phyloP scores from a whole-genome alignment of 352 stramenopile species.

The Phytophthora brassicae region DNA sequence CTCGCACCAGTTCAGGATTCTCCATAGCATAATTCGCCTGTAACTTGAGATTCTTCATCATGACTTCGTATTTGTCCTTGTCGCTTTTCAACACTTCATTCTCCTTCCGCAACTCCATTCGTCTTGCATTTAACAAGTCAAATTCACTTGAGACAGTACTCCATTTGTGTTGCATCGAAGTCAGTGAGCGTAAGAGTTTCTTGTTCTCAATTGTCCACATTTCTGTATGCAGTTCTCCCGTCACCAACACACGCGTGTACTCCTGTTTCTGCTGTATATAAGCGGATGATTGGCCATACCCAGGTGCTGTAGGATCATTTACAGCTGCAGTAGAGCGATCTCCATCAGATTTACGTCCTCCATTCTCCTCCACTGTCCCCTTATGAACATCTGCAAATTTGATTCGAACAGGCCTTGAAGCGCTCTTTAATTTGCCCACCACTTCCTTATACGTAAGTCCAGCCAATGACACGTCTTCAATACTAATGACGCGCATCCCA shows the following conservation, averaged over 20 bases:
- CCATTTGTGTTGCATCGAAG: constrained; percentile 68
- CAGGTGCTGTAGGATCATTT: constrained; percentile 8
- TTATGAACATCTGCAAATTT: constrained; percentile 82
- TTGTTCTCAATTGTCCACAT: constrained; percentile 88
- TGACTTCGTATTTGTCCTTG: constrained; percentile 70
- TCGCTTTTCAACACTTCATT: constrained; percentile 71
- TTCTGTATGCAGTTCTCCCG: constrained; percentile 79
- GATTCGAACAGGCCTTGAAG: constrained; percentile 72
- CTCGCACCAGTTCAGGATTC: constrained; percentile 77
- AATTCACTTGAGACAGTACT: constrained; percentile 69
- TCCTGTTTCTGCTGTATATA: constrained; percentile 83
- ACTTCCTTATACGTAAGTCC: constrained; percentile 85
- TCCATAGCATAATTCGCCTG: constrained; percentile 72
- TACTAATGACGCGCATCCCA: constrained; percentile 82
- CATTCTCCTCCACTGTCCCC: constrained; percentile 71
- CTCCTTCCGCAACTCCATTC: constrained; percentile 69
- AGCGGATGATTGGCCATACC: constrained; percentile 48
- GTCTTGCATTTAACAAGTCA: constrained; percentile 59
- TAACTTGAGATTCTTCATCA: constrained; percentile 84
- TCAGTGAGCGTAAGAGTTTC: constrained; percentile 65
- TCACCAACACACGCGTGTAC: constrained; percentile 79
- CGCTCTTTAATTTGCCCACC: constrained; percentile 73
- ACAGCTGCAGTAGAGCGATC: constrained; percentile 17
- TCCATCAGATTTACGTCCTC: constrained; percentile 47
- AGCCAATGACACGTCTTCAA: constrained; percentile 67